phyloP scores from a whole-genome alignment of 306 rosid genomes.

The Lathyrus oleraceus region DNA sequence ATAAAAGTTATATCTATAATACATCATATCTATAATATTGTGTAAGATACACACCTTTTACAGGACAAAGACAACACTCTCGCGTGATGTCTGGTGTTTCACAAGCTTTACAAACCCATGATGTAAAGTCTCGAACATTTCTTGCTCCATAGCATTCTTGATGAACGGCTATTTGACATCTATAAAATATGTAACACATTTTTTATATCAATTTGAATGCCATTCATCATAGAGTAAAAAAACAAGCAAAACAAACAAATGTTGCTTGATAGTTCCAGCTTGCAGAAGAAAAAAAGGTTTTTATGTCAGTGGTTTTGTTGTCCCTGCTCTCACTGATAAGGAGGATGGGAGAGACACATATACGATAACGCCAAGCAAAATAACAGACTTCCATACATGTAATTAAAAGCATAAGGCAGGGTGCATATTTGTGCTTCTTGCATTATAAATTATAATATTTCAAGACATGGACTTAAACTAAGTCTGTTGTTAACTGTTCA shows the following conservation, averaged over 20 bases:
- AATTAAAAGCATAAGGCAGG: conserved; percentile 6
- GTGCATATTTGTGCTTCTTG: conserved; percentile 3
- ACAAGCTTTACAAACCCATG: conserved; percentile 96
- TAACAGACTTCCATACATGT: neutral
- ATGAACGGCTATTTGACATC: conserved; percentile 93
- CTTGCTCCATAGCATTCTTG: conserved; percentile 96
- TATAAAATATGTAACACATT: conserved; percentile 36
- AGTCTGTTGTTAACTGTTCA: neutral
- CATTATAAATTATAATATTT: conserved; percentile 1
- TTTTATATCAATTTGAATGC: conserved; percentile 23
- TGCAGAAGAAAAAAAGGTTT: neutral
- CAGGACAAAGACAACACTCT: conserved; percentile 96
- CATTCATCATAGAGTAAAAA: neutral
- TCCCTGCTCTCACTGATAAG: neutral
- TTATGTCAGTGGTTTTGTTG: conserved; percentile 10
- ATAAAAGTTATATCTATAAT: conserved; percentile 2
- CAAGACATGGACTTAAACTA: conserved; percentile 13
- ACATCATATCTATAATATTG: conserved; percentile 17
- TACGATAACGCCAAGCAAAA: neutral
- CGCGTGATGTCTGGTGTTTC: conserved; percentile 77
- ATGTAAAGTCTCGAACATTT: conserved; percentile 77
- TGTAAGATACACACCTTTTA: conserved; percentile 60
- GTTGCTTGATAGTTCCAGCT: conserved; percentile 17
- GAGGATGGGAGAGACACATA: neutral
- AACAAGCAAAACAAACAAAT: conserved; percentile 1